Conservation (phyloP, 345 rosid species). For the Salix caprea region DNA sequence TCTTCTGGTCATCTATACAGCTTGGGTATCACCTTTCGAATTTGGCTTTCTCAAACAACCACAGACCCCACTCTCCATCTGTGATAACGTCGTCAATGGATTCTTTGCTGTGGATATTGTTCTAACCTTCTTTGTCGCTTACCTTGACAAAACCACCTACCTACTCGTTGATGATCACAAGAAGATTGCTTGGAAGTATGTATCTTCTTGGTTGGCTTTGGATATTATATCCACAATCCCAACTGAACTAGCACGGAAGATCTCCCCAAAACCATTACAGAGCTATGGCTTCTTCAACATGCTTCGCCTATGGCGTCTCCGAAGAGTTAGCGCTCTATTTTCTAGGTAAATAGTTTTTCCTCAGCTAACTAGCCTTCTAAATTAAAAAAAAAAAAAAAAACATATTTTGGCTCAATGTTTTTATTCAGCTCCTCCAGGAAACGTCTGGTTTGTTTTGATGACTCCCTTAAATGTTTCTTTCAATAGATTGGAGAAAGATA, state of each 20-base stretch:
- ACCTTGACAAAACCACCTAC: slow-evolving; percentile 63
- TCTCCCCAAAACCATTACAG: slow-evolving; percentile 44
- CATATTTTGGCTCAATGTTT: background rate
- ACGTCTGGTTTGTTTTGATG: background rate
- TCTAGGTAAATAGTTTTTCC: slow-evolving; percentile 49
- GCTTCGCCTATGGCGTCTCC: slow-evolving; percentile 98
- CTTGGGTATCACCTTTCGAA: slow-evolving; percentile 95
- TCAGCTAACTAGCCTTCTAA: background rate
- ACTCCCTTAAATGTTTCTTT: background rate
- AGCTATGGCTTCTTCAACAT: slow-evolving; percentile 74
- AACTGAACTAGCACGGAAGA: slow-evolving; percentile 58
- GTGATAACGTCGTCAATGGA: slow-evolving; percentile 76
- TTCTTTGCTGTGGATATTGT: slow-evolving; percentile 82
- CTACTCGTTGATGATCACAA: slow-evolving; percentile 63
- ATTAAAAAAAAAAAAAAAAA: background rate
- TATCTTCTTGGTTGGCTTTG: slow-evolving; percentile 69
- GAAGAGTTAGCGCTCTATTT: slow-evolving; percentile 89
- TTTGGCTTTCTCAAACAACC: slow-evolving; percentile 72
- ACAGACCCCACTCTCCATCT: slow-evolving; percentile 47
- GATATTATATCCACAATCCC: slow-evolving; percentile 79
- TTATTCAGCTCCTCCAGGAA: background rate
- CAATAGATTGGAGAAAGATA: slow-evolving; percentile 86
- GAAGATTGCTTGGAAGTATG: slow-evolving; percentile 72
- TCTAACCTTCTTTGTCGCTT: slow-evolving; percentile 83
- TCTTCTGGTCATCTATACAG: slow-evolving; percentile 70